Conservation (phyloP, 2,329 filamentous ascomycete genomes). For the Beauveria sp. region DNA sequence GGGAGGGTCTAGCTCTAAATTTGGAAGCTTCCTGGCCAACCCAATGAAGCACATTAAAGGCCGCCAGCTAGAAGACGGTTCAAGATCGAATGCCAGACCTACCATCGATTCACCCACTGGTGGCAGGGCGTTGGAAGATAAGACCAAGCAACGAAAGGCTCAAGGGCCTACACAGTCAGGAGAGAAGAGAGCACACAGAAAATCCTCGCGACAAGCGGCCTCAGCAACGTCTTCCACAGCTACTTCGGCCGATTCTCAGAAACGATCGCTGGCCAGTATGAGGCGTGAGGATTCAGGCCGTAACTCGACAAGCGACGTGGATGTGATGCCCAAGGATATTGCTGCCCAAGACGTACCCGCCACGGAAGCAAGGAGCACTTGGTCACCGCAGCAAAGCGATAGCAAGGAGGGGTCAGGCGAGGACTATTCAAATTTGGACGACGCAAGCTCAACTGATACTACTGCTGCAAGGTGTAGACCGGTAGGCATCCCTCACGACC, state of each 20-base stretch:
- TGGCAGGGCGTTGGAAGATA: background rate
- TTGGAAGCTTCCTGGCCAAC: background rate
- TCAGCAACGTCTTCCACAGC: background rate
- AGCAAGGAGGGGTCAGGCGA: background rate
- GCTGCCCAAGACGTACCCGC: background rate
- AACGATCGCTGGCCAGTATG: background rate
- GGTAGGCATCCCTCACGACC: background rate
- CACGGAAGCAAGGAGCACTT: background rate
- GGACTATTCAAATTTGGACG: background rate
- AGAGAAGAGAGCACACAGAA: background rate
- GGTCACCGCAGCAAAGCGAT: background rate
- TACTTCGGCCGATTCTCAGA: background rate
- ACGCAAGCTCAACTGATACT: background rate
- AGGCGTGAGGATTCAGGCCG: background rate
- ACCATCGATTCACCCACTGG: background rate
- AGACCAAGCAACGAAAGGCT: background rate
- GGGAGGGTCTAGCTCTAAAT: background rate
- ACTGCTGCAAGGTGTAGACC: background rate
- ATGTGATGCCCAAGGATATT: background rate
- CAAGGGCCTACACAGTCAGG: background rate
- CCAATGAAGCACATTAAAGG: background rate
- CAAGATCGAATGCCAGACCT: background rate
- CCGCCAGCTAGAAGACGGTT: background rate
- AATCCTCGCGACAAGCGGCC: background rate
- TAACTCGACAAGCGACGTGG: background rate